Conservation (phyloP, 768 basidiomycete genomes). For the Fomitopsis pulvina region DNA sequence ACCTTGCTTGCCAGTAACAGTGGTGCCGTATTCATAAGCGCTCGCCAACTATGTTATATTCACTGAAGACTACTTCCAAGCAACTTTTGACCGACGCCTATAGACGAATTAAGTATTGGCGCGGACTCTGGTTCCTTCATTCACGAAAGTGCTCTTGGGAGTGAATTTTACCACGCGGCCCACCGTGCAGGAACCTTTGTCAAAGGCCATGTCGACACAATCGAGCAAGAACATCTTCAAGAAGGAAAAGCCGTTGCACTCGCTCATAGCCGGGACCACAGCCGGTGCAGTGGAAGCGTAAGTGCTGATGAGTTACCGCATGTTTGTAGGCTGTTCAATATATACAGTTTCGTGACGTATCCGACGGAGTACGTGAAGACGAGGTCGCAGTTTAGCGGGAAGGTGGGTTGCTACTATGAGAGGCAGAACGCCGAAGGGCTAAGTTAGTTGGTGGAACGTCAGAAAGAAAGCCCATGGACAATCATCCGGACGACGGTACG, state of each 20-base stretch:
- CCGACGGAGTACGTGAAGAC: constrained; percentile 94
- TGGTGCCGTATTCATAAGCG: too few species aligned
- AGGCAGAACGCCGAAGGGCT: background rate
- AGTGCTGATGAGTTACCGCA: constrained; percentile 22
- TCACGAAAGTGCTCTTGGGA: too few species aligned
- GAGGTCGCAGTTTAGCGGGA: constrained; percentile 83
- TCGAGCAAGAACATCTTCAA: constrained; percentile 35
- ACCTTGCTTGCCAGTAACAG: too few species aligned
- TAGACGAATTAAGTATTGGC: too few species aligned
- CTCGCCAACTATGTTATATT: too few species aligned
- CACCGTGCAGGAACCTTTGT: too few species aligned
- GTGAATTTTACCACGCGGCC: too few species aligned
- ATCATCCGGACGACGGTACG: constrained; percentile 72
- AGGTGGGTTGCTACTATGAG: constrained; percentile 34
- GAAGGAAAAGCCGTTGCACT: constrained; percentile 80
- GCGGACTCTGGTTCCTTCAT: too few species aligned
- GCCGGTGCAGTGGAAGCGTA: constrained; percentile 94
- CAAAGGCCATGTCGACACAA: background rate
- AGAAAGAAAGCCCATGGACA: constrained; percentile 65
- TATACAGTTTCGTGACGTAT: constrained; percentile 70
- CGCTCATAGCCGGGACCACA: constrained; percentile 84
- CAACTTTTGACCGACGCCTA: too few species aligned
- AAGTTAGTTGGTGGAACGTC: background rate
- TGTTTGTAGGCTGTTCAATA: too few species aligned
- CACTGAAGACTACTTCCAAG: too few species aligned